Conservation (phyloP, 306 rosid species). For the Medicago truncatula region DNA sequence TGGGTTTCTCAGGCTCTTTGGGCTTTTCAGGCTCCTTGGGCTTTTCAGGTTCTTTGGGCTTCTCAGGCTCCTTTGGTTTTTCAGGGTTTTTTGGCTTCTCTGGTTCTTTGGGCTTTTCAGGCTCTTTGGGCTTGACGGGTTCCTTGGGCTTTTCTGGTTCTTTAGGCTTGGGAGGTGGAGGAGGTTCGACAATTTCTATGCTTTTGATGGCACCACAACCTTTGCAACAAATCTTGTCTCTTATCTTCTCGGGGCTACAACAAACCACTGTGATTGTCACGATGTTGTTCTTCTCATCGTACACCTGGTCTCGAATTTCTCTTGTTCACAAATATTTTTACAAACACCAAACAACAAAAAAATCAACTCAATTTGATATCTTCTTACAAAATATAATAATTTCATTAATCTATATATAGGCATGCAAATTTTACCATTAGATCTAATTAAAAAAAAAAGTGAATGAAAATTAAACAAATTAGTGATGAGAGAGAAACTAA, state of each 20-base stretch:
- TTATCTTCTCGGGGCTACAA: slow-evolving; percentile 76
- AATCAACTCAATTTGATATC: slow-evolving; percentile 48
- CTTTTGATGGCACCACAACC: slow-evolving; percentile 59
- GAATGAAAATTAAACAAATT: not conserved
- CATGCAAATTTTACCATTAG: not conserved
- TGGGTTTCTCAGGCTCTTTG: not conserved
- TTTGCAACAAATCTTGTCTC: slow-evolving; percentile 64
- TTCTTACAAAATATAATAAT: not conserved
- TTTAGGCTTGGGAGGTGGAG: slow-evolving; percentile 57
- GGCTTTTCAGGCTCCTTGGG: slow-evolving; percentile 10
- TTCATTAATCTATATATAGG: not conserved
- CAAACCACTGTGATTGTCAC: slow-evolving; percentile 77
- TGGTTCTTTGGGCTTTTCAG: not conserved
- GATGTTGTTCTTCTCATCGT: slow-evolving; percentile 65
- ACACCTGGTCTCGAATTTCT: slow-evolving; percentile 83
- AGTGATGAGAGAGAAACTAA: slow-evolving; percentile 49
- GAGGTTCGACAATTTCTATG: slow-evolving; percentile 72
- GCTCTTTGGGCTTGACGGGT: slow-evolving; percentile 19
- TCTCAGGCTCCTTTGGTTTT: not conserved
- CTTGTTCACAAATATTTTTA: slow-evolving; percentile 53
- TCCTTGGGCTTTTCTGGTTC: slow-evolving; percentile 31
- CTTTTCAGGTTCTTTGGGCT: slow-evolving; percentile 23
- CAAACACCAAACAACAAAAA: slow-evolving; percentile 22
- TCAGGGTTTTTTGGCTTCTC: not conserved
- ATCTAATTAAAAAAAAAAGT: too few relatives aligned